Conservation (phyloP, 495 filamentous ascomycete genomes). For the Hypoxylon subgilvum region DNA sequence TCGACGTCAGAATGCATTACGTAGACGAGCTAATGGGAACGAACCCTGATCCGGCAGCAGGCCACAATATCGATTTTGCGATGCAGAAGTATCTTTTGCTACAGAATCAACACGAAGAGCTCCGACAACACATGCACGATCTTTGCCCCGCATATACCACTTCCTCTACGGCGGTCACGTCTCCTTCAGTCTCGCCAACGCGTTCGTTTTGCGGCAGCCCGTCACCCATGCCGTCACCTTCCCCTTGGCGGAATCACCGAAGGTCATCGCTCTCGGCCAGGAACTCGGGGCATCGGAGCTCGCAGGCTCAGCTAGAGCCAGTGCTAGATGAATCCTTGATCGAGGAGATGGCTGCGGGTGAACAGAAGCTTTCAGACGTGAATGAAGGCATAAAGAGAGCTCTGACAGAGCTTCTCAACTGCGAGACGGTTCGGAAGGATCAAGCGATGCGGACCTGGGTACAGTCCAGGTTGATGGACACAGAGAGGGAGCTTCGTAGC, state of each 20-base stretch:
- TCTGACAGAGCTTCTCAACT: conserved; percentile 70
- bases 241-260: conserved; percentile 33
- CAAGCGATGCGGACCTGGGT: conserved; percentile 66
- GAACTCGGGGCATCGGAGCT: conserved; percentile 16
- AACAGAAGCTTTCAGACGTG: conserved; percentile 62
- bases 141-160: conserved; percentile 48
- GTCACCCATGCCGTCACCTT: conserved; percentile 30
- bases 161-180: conserved; percentile 39
- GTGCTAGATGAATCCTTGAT: conserved; percentile 46
- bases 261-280: conserved; percentile 39
- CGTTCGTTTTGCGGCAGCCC: conserved; percentile 32
- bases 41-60: conserved; percentile 1
- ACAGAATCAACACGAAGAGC: conserved; percentile 60
- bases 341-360: conserved; percentile 56
- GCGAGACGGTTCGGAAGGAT: conserved; percentile 61
- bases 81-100: conserved; percentile 63
- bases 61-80: conserved; percentile 53
- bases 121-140: conserved; percentile 57
- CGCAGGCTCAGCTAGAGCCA: conserved; percentile 41
- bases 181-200: conserved; percentile 47
- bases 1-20: conserved; percentile 28
- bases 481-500: conserved; percentile 63
- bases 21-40: conserved; percentile 22
- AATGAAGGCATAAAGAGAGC: conserved; percentile 70
- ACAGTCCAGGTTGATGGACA: conserved; percentile 67